phyloP scores from a whole-genome alignment of 495 filamentous ascomycete species.

The Annulohypoxylon maeteangense region DNA sequence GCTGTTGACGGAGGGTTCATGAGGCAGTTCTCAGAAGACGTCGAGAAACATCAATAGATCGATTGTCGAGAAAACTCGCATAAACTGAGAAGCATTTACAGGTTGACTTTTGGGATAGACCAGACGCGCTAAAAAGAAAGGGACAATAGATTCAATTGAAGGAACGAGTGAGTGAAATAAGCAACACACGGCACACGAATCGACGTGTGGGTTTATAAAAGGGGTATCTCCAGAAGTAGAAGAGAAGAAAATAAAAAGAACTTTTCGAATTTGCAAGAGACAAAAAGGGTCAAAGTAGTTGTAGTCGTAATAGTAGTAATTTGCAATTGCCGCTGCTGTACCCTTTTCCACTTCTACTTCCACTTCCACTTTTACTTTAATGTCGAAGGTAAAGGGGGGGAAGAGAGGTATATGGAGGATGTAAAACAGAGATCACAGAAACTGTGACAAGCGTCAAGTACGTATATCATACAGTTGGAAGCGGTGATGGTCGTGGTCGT shows the following conservation, averaged over 20 bases:
- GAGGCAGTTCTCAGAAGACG: constrained; percentile 19
- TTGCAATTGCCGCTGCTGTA: constrained; percentile 5
- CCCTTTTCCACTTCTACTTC: constrained; percentile 1
- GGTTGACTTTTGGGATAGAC: constrained; percentile 24
- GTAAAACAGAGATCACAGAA: constrained; percentile 18
- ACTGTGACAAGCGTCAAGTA: constrained; percentile 21
- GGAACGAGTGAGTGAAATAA: constrained; percentile 48
- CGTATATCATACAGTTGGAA: constrained; percentile 11
- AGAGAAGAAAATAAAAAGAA: constrained; percentile 8
- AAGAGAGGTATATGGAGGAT: not conserved
- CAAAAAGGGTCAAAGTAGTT: constrained; percentile 21
- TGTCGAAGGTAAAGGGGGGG: not conserved
- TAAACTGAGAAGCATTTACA: constrained; percentile 40
- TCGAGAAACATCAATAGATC: constrained; percentile 29
- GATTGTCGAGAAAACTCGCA: constrained; percentile 21
- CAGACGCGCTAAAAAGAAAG: constrained; percentile 37
- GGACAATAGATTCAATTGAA: constrained; percentile 44
- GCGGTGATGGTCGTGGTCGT: not conserved
- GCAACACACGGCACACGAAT: constrained; percentile 46
- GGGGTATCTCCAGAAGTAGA: constrained; percentile 46
- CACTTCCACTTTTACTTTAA: constrained; percentile 4
- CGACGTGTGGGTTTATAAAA: constrained; percentile 49
- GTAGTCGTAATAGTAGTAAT: not conserved
- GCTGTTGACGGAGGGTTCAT: constrained; percentile 19
- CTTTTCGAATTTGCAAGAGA: constrained; percentile 23